phyloP scores from a whole-genome alignment of 352 stramenopile species.

The Globisporangium irregulare region DNA sequence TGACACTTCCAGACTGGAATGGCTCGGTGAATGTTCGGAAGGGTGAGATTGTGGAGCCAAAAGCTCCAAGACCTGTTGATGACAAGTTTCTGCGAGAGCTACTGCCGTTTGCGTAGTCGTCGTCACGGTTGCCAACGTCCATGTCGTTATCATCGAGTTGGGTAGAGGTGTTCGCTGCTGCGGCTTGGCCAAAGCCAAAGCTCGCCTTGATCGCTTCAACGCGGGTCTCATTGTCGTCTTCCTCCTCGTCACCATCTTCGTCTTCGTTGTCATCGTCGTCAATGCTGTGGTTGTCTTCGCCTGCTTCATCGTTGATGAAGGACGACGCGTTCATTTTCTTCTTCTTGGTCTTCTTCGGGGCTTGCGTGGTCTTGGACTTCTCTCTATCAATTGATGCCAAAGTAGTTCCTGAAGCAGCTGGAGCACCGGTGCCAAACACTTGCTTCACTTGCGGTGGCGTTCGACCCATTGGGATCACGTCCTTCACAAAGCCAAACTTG shows the following conservation, averaged over 20 bases:
- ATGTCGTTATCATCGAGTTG: constrained; percentile 20
- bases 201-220: constrained; percentile 83
- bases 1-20: constrained; percentile 62
- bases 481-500: constrained; percentile 62
- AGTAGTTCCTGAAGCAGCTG: neutral
- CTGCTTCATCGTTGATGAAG: constrained; percentile 52
- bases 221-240: constrained; percentile 60
- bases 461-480: constrained; percentile 51
- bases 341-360: constrained; percentile 22
- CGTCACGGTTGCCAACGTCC: constrained; percentile 6
- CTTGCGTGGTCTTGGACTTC: constrained; percentile 1
- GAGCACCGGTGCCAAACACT: constrained; percentile 1
- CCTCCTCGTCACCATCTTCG: constrained; percentile 26
- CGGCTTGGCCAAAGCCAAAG: constrained; percentile 64
- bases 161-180: constrained; percentile 20
- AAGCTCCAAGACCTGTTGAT: neutral
- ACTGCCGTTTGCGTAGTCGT: constrained; percentile 1
- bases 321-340: constrained; percentile 28
- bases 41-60: constrained; percentile 13
- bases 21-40: constrained; percentile 46
- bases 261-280: constrained; percentile 32
- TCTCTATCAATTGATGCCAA: neutral
- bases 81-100: neutral
- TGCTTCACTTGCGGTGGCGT: constrained; percentile 58
- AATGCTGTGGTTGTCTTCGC: constrained; percentile 27